Conservation (phyloP, 2,329 filamentous ascomycete genomes). For the Phyllosticta ampelicida region DNA sequence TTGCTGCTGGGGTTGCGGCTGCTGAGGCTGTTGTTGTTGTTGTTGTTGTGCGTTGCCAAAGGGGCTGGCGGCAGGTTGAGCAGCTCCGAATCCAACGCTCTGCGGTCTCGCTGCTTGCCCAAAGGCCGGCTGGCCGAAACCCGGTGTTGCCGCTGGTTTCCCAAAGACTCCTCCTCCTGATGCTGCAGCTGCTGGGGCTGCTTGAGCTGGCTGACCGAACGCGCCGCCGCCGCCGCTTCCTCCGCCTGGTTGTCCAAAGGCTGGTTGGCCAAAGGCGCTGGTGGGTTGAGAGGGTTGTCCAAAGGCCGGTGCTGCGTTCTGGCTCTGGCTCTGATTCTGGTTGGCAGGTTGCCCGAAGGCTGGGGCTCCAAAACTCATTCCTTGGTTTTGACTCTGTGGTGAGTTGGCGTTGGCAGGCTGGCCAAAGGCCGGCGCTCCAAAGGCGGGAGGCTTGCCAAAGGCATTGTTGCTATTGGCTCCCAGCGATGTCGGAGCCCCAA, state of each 20-base stretch:
- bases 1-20: not conserved
- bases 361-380: slow-evolving; percentile 16
- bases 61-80: slow-evolving; percentile 15
- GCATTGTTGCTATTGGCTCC: slow-evolving; percentile 14
- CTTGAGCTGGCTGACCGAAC: slow-evolving; percentile 16
- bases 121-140: slow-evolving; percentile 12
- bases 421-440: slow-evolving; percentile 1
- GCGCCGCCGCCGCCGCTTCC: slow-evolving; percentile 14
- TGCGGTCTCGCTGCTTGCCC: slow-evolving; percentile 15
- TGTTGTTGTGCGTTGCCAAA: slow-evolving; percentile 4
- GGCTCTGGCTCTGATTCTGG: not conserved
- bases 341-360: slow-evolving; percentile 1
- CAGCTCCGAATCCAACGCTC: slow-evolving; percentile 28
- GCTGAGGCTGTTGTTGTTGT: not conserved
- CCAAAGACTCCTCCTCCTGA: slow-evolving; percentile 16
- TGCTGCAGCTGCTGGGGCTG: not conserved
- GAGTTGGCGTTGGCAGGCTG: not conserved
- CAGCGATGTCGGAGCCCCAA: slow-evolving; percentile 21
- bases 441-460: slow-evolving; percentile 11
- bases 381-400: not conserved
- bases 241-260: slow-evolving; percentile 18
- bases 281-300: slow-evolving; percentile 14
- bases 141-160: slow-evolving; percentile 23
- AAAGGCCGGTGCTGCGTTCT: slow-evolving; percentile 11
- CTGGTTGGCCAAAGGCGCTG: slow-evolving; percentile 15